phyloP scores from a whole-genome alignment of 1,284 basidiomycete species.

The Tilletia setariae region DNA sequence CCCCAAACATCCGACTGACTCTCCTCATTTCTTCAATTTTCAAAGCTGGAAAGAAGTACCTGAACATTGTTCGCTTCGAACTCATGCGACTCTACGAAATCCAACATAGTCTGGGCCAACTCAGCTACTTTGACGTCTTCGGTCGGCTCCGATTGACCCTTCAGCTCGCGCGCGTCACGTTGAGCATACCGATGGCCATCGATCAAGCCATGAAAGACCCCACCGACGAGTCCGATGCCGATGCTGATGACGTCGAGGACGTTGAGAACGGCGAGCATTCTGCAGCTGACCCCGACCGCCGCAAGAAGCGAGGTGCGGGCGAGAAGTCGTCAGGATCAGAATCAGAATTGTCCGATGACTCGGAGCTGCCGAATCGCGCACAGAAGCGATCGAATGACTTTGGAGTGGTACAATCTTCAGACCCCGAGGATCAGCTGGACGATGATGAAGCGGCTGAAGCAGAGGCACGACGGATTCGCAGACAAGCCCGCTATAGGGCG shows the following conservation, averaged over 20 bases:
- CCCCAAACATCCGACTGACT: neutral
- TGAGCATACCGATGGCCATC: conserved; percentile 71
- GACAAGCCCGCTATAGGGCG: neutral
- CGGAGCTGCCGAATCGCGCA: neutral
- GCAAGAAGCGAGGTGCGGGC: neutral
- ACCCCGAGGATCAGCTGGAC: neutral
- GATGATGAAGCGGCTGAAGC: neutral
- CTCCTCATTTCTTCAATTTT: neutral
- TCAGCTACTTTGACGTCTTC: conserved; percentile 72
- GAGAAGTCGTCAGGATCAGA: neutral
- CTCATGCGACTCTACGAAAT: conserved; percentile 72
- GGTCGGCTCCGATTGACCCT: conserved; percentile 73
- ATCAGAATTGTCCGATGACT: conserved; percentile 1
- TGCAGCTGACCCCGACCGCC: neutral
- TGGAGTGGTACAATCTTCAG: neutral
- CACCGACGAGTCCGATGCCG: conserved; percentile 24
- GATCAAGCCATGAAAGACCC: conserved; percentile 64
- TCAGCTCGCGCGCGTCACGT: conserved; percentile 73
- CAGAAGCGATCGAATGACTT: neutral
- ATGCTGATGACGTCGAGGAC: conserved; percentile 16
- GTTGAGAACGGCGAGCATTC: neutral
- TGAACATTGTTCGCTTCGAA: conserved; percentile 70
- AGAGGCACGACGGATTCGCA: conserved; percentile 2
- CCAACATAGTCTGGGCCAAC: conserved; percentile 69
- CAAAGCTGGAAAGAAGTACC: conserved; percentile 68